These are phyloP conservation scores for Auriscalpium microsporum DNA, from an alignment of 768 basidiomycete genomes.

Conservation along the genomic window DNA sequence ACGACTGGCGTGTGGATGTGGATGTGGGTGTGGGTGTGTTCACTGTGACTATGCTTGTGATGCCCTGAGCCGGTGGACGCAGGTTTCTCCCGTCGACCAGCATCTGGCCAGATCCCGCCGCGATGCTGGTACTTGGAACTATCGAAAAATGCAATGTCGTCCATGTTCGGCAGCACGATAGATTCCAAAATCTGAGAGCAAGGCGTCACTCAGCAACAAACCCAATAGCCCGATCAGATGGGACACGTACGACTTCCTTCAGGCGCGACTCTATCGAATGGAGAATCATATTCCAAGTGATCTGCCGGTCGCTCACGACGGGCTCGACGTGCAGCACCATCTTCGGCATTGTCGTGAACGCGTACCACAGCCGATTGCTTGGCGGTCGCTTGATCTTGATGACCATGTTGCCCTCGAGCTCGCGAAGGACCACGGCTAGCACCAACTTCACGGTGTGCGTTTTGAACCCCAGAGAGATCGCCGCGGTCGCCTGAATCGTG, in stretches of 20 bases:
- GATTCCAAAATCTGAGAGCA: slow-evolving; percentile 76
- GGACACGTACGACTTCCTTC: slow-evolving; percentile 66
- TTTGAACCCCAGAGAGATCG: slow-evolving; percentile 83
- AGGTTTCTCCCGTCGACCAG: slow-evolving; percentile 37
- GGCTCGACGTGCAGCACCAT: slow-evolving; percentile 89
- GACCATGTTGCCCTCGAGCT: slow-evolving; percentile 85
- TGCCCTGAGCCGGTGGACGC: slow-evolving; percentile 2
- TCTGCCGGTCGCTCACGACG: slow-evolving; percentile 88
- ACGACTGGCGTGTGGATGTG: not conserved
- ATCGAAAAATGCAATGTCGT: slow-evolving; percentile 95
- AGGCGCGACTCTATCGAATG: slow-evolving; percentile 84
- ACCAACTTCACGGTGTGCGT: slow-evolving; percentile 86
- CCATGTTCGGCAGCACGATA: slow-evolving; percentile 95
- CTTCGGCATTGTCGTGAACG: slow-evolving; percentile 82
- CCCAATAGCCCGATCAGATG: not conserved
- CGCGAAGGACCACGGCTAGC: slow-evolving; percentile 79
- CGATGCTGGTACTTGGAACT: slow-evolving; percentile 53
- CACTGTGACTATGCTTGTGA: no score
- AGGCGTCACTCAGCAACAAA: no score
- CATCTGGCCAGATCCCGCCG: slow-evolving; percentile 87
- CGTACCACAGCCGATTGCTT: slow-evolving; percentile 92
- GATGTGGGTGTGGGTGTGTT: not conserved
- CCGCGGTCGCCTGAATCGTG: slow-evolving; percentile 83
- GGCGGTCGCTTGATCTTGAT: slow-evolving; percentile 92
- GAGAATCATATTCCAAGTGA: slow-evolving; percentile 90